These are phyloP conservation scores for Calycina herbarum DNA, from an alignment of 2,329 filamentous ascomycete species.

Conservation along the genomic window DNA sequence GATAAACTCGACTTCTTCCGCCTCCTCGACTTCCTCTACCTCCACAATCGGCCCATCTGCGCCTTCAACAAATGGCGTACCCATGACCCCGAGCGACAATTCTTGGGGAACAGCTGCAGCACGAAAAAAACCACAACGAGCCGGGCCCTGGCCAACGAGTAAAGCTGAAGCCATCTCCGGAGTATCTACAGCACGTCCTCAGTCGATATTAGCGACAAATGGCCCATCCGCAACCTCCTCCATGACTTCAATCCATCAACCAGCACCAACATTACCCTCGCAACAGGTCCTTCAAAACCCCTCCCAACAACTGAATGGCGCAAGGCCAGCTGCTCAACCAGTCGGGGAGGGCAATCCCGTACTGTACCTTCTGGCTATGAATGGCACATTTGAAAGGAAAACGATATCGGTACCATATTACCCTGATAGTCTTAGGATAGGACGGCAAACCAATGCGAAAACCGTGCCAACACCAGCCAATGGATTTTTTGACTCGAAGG, in stretches of 20 bases:
- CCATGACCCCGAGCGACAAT: conserved; percentile 32
- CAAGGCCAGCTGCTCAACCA: conserved; percentile 40
- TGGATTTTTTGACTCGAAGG: conserved; percentile 97
- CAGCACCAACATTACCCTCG: conserved; percentile 62
- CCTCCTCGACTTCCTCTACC: conserved; percentile 57
- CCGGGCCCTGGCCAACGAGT: conserved; percentile 62
- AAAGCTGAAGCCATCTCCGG: conserved; percentile 67
- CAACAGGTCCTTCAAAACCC: conserved; percentile 67
- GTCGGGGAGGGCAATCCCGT: conserved; percentile 66
- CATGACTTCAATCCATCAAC: conserved; percentile 60
- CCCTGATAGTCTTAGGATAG: conserved; percentile 92
- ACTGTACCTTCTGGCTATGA: conserved; percentile 83
- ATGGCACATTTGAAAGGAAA: conserved; percentile 96
- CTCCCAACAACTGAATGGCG: conserved; percentile 57
- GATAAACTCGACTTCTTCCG: conserved; percentile 57
- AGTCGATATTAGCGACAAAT: conserved; percentile 59
- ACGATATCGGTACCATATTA: conserved; percentile 90
- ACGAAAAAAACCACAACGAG: conserved; percentile 49
- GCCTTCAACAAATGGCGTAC: conserved; percentile 60
- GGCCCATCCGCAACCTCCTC: conserved; percentile 60
- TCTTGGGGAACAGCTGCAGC: conserved; percentile 43
- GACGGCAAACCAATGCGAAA: conserved; percentile 95
- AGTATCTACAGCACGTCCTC: conserved; percentile 60
- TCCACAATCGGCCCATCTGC: conserved; percentile 65
- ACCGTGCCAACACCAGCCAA: conserved; percentile 88